Evolutionary conservation across 352 stramenopile species (phyloP).

Genomic region (Pythium utonaiense): DNA sequence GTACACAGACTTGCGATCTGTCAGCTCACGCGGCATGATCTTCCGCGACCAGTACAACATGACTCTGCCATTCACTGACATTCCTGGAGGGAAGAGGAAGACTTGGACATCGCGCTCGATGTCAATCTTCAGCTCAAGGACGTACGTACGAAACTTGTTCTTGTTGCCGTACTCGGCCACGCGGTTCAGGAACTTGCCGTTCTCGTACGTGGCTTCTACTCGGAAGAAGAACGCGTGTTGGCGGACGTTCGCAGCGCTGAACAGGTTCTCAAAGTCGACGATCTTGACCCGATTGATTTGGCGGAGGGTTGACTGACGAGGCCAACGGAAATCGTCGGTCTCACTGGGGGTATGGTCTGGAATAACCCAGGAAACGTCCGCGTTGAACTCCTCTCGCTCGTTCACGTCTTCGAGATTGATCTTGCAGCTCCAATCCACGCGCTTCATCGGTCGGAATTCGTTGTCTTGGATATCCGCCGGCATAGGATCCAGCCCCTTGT

Average conservation of each 20-base stretch:
- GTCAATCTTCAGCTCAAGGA: constrained; percentile 40
- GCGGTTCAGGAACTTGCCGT: constrained; percentile 70
- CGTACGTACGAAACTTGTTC: constrained; percentile 38
- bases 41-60: constrained; percentile 71
- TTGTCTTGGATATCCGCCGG: constrained; percentile 30
- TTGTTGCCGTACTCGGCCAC: constrained; percentile 72
- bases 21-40: constrained; percentile 36
- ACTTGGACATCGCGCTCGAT: constrained; percentile 41
- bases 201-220: constrained; percentile 59
- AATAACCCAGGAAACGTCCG: constrained; percentile 53
- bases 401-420: constrained; percentile 39
- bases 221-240: constrained; percentile 45
- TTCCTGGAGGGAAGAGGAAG: constrained; percentile 67
- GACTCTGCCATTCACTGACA: constrained; percentile 70
- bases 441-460: constrained; percentile 10
- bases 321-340: constrained; percentile 22
- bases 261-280: constrained; percentile 36
- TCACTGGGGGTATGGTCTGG: constrained; percentile 26
- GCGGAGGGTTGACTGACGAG: constrained; percentile 28
- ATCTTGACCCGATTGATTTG: constrained; percentile 47
- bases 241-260: constrained; percentile 40
- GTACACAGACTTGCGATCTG: constrained; percentile 57
- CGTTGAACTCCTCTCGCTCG: constrained; percentile 44
- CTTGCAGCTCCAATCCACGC: constrained; percentile 45
- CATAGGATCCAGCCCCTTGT: constrained; percentile 55